phyloP scores from a whole-genome alignment of 768 basidiomycete genomes.

The Lactarius indigo region DNA sequence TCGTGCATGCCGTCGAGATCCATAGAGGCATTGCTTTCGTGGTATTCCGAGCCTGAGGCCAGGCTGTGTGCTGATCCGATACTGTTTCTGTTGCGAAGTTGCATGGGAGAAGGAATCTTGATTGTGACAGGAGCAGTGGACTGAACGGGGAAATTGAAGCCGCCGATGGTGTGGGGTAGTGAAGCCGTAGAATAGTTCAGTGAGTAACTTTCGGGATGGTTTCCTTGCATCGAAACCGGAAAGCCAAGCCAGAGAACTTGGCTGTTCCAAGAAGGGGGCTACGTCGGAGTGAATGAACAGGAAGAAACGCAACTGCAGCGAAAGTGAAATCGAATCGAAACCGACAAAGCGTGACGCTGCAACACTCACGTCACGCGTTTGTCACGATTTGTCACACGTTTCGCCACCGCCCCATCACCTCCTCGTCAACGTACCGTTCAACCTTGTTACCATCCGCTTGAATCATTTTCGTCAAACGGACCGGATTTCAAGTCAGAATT shows the following conservation, averaged over 20 bases:
- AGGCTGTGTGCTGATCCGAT: conserved; percentile 25
- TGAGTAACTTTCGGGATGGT: conserved; percentile 18
- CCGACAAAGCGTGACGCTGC: conserved; percentile 17
- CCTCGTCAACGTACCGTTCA: conserved; percentile 18
- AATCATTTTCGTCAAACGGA: conserved; percentile 13
- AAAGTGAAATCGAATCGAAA: conserved; percentile 20
- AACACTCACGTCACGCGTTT: conserved; percentile 21
- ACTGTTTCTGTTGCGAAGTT: conserved; percentile 24
- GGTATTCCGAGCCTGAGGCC: conserved; percentile 37
- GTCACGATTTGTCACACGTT: conserved; percentile 17
- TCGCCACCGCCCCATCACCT: conserved; percentile 7
- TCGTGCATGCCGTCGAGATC: conserved; percentile 31
- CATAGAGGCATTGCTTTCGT: conserved; percentile 33
- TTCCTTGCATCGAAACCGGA: conserved; percentile 22
- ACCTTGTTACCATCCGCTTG: conserved; percentile 5
- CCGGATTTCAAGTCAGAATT: conserved; percentile 1
- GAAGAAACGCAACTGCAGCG: not conserved
- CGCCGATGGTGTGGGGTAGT: conserved; percentile 18
- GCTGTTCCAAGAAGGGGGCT: not conserved
- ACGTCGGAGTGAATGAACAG: not conserved
- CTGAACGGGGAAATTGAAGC: conserved; percentile 24
- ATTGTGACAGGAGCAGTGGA: conserved; percentile 18
- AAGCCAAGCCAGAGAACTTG: conserved; percentile 7
- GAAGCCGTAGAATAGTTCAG: conserved; percentile 8
- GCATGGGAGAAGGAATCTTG: conserved; percentile 24